Base-by-base conservation (phyloP, 1,284 basidiomycete species). In the Microbotryum lychnidis-dioicae region DNA sequence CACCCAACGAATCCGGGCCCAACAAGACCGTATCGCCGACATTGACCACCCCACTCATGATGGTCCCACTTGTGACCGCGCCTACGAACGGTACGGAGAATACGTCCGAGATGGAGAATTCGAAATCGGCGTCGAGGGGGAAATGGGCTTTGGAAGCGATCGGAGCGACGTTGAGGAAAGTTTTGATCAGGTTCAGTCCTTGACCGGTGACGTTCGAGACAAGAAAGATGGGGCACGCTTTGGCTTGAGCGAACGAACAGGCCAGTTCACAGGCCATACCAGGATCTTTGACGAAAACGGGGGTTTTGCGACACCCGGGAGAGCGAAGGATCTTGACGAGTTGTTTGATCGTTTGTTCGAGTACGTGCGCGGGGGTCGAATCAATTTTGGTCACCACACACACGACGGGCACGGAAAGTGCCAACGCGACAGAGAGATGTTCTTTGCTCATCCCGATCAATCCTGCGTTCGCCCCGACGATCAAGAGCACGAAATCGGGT, bases 311-410 rank as follows among this genome's bases (percentile, higher is more conserved):
- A 77, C 94, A 97, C 8, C 94, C 94, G 9, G 92, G 94, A 69
- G 89, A 92, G 74, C 84, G 88, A 62, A 98, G 77, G 44, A 60
- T 91, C 79, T 97, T 97, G 33, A 84, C 82, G 2, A 97, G 86
- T 77, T 97, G 93, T 73, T 89, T 90, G 61, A 91, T 80, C 0
- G 94, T 97, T 73, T 94, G 87, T 47, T 85, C 84, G 52, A 93
- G 81, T 44, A 96, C 86, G 67, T 96, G 90, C 18, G 86, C 81
- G 1, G 94, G 94, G 0, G 93, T 97, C 94, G 97, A 97, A 75
- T 98, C 96, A 61, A 88, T 89, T 81, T 97, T 97, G 18, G 93
- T 97, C 56, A 97, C 87, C 74, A 91, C 91, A 31, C 96, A 88
- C 6, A 92, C 84, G 44, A 99, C 87, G 2, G 94, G 94, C 2